Conservation (phyloP, 306 rosid species). For the Vicia sativa region DNA sequence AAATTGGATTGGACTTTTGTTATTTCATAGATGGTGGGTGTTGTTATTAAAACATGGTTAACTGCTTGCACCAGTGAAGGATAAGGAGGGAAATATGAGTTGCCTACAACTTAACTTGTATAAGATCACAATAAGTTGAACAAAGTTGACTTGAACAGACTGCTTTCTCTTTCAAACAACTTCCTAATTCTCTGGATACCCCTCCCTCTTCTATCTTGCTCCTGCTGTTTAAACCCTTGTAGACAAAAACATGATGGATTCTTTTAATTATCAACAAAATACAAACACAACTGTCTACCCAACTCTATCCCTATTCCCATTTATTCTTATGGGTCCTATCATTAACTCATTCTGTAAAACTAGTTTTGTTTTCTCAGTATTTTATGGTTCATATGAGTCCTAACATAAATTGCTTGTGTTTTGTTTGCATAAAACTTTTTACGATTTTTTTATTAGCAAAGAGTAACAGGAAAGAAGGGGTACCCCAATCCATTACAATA, state of each 20-base stretch:
- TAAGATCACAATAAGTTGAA: slow-evolving; percentile 14
- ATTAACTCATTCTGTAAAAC: slow-evolving; percentile 7
- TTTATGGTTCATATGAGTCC: slow-evolving; percentile 26
- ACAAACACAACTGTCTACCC: background rate
- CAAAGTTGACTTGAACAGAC: slow-evolving; percentile 16
- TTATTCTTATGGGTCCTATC: slow-evolving; percentile 24
- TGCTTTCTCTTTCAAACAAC: background rate
- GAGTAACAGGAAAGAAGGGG: background rate
- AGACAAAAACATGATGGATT: too few relatives aligned
- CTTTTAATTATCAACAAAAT: too few relatives aligned
- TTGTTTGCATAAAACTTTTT: slow-evolving; percentile 18
- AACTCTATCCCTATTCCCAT: slow-evolving; percentile 11
- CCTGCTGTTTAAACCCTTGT: slow-evolving; percentile 10
- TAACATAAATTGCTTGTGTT: slow-evolving; percentile 9
- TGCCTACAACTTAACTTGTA: slow-evolving; percentile 6
- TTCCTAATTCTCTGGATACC: background rate
- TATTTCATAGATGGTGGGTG: slow-evolving; percentile 11
- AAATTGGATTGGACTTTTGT: slow-evolving; percentile 18
- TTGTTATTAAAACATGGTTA: slow-evolving; percentile 1
- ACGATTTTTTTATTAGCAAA: background rate
- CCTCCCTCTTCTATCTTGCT: background rate
- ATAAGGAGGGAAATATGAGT: slow-evolving; percentile 2
- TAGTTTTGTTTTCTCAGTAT: slow-evolving; percentile 28
- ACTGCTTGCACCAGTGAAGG: slow-evolving; percentile 1
- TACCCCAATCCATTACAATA: background rate